A percentile compares a stretch with the other conserved stretches of the same genome.
Conservation (phyloP, 1,284 basidiomycete species). For the Fomes fomentarius region DNA sequence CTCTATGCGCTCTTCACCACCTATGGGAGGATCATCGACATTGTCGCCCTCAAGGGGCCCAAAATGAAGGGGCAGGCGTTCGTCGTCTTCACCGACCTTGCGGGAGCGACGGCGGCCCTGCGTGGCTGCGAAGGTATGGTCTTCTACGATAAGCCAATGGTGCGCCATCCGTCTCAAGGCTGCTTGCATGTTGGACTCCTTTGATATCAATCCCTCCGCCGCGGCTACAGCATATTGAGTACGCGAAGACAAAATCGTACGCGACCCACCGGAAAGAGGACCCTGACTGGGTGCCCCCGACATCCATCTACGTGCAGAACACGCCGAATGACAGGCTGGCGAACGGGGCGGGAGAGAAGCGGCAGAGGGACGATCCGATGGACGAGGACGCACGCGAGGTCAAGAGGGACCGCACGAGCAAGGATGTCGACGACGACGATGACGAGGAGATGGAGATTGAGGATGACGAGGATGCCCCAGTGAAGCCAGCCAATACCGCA, state of each 20-base stretch:
- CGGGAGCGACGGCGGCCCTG: conserved; percentile 88
- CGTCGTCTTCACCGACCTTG: conserved; percentile 91
- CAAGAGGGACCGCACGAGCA: conserved; percentile 67
- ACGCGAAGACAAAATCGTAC: conserved; percentile 85
- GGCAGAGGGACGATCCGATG: conserved; percentile 66
- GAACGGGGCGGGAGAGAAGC: conserved; percentile 54
- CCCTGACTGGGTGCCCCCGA: conserved; percentile 74
- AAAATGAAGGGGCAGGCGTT: conserved; percentile 97
- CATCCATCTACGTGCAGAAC: conserved; percentile 54
- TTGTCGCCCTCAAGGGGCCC: conserved; percentile 88
- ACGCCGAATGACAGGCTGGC: conserved; percentile 28
- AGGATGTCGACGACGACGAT: conserved; percentile 61
- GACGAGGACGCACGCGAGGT: conserved; percentile 55
- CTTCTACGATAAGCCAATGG: conserved; percentile 93
- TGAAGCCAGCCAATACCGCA: conserved; percentile 23
- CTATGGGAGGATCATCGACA: conserved; percentile 92
- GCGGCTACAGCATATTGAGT: conserved; percentile 74
- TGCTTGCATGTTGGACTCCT: conserved; percentile 30
- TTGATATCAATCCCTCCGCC: conserved; percentile 34
- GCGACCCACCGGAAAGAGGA: conserved; percentile 78
- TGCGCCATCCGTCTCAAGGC: conserved; percentile 48
- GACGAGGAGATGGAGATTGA: conserved; percentile 89
- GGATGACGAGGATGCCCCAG: conserved; percentile 64
- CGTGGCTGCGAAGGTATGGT: conserved; percentile 88
- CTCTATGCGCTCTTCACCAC: conserved; percentile 91